Evolutionary conservation across 352 stramenopile species (phyloP).

Genomic region (Phytophthora meadii): DNA sequence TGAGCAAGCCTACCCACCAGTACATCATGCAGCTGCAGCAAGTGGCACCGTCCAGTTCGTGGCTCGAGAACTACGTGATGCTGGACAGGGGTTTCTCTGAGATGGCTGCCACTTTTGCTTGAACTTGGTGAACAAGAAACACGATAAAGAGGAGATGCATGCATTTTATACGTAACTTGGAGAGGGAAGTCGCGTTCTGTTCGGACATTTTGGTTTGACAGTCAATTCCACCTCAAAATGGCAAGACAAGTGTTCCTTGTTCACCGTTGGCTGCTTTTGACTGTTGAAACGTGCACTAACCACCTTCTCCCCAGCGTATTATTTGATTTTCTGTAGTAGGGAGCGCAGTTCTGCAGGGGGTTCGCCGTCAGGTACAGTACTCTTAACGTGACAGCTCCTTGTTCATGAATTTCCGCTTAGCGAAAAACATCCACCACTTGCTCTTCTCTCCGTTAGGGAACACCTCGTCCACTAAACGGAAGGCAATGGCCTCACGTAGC

Average conservation of each 20-base stretch:
- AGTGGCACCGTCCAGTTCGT: conserved; percentile 71
- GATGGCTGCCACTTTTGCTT: conserved; percentile 76
- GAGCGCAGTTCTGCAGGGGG: conserved; percentile 1
- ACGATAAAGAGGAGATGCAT: conserved; percentile 14
- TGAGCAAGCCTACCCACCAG: conserved; percentile 87
- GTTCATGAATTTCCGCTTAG: conserved; percentile 96
- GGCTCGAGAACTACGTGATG: conserved; percentile 72
- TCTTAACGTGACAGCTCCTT: conserved; percentile 86
- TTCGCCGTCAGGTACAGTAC: background rate
- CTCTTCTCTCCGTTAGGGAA: conserved; percentile 88
- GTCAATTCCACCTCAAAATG: conserved; percentile 30
- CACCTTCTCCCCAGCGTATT: conserved; percentile 17
- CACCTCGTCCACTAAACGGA: conserved; percentile 84
- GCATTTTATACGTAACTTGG: conserved; percentile 29
- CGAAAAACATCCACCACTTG: conserved; percentile 96
- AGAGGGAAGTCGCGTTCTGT: conserved; percentile 17
- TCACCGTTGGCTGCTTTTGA: conserved; percentile 10
- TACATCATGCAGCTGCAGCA: conserved; percentile 86
- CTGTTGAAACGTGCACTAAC: background rate
- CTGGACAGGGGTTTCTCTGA: conserved; percentile 75
- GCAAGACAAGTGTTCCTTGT: conserved; percentile 16
- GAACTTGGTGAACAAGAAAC: conserved; percentile 10
- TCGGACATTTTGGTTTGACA: conserved; percentile 21
- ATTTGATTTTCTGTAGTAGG: conserved; percentile 31
- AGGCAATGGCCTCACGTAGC: conserved; percentile 83